These are phyloP conservation scores for Citrus australasica DNA, from an alignment of 345 rosid species.

Conservation along the genomic window DNA sequence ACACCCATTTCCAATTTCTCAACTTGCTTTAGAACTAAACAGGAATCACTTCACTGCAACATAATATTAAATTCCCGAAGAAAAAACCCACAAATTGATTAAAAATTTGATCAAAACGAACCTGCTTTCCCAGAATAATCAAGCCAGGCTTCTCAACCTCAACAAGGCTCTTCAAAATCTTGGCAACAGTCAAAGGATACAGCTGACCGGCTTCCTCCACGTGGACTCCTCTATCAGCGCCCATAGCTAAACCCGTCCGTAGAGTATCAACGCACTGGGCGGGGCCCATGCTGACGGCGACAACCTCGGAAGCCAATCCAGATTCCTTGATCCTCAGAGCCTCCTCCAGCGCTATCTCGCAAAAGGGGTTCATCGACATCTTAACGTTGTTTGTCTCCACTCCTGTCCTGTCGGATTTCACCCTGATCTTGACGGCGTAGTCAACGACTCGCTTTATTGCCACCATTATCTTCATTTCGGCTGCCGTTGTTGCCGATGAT, in stretches of 20 bases:
- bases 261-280: conserved; percentile 73
- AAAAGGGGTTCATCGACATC: conserved; percentile 99
- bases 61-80: neutral
- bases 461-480: conserved; percentile 79
- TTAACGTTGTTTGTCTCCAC: conserved; percentile 91
- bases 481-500: neutral
- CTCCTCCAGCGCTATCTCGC: conserved; percentile 92
- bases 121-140: conserved; percentile 85
- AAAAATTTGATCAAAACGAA: conserved; percentile 8
- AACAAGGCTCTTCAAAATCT: conserved; percentile 68
- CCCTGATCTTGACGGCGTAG: conserved; percentile 95
- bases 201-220: conserved; percentile 46
- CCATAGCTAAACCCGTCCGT: conserved; percentile 95
- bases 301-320: conserved; percentile 78
- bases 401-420: conserved; percentile 89
- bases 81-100: neutral
- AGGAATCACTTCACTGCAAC: neutral
- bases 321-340: conserved; percentile 83
- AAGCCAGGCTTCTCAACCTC: conserved; percentile 79
- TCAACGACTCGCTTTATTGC: conserved; percentile 89
- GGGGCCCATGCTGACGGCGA: conserved; percentile 79
- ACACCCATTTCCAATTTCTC: neutral
- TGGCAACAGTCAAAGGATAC: conserved; percentile 72
- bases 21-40: neutral
- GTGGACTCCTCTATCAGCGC: conserved; percentile 86